phyloP scores from a whole-genome alignment of 192 early-diverging fungal species.

The Umbelopsis isabellina region DNA sequence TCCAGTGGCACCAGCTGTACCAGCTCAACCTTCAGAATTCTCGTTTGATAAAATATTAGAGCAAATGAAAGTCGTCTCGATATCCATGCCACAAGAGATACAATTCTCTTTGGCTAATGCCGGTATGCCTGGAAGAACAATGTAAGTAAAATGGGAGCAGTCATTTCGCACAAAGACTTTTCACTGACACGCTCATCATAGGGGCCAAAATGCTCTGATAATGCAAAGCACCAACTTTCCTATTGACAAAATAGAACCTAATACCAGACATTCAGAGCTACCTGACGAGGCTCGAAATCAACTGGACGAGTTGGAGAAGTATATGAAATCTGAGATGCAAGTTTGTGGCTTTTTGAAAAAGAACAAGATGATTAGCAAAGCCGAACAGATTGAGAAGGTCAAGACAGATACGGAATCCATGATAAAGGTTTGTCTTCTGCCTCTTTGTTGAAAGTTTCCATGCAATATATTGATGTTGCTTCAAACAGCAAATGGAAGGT shows the following conservation, averaged over 20 bases:
- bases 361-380: conserved; percentile 24
- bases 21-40: conserved; percentile 7
- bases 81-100: conserved; percentile 14
- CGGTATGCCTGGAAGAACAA: conserved; percentile 10
- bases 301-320: conserved; percentile 36
- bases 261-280: conserved; percentile 30
- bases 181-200: neutral
- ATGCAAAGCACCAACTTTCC: conserved; percentile 19
- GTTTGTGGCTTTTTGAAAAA: conserved; percentile 33
- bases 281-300: conserved; percentile 33
- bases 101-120: conserved; percentile 20
- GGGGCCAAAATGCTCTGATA: neutral
- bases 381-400: conserved; percentile 27
- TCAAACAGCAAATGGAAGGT: conserved; percentile 31
- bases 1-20: neutral
- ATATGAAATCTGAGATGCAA: conserved; percentile 34
- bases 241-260: conserved; percentile 32
- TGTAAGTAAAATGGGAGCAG: neutral
- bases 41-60: conserved; percentile 18
- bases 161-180: neutral
- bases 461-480: neutral
- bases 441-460: neutral
- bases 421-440: conserved; percentile 21
- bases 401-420: conserved; percentile 19
- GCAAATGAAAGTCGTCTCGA: conserved; percentile 10